Conservation (phyloP, 306 rosid species). For the Mucuna pruriens region DNA sequence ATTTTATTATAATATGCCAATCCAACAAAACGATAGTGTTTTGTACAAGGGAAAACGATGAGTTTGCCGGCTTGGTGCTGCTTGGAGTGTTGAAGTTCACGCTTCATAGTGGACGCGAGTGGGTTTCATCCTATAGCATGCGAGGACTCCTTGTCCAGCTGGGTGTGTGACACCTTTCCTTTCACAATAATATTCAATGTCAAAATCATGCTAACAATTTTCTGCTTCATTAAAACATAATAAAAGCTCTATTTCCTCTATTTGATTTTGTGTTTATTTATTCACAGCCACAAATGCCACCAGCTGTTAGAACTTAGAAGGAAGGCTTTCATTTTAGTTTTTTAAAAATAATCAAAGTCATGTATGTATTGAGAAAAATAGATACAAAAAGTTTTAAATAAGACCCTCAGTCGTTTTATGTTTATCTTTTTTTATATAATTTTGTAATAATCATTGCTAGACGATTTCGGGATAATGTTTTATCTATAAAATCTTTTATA, state of each 20-base stretch:
- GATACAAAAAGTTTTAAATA: neutral
- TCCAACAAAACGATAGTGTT: too few species aligned
- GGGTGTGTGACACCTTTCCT: conserved; percentile 2
- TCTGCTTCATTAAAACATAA: neutral
- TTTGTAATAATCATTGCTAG: neutral
- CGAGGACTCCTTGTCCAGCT: neutral
- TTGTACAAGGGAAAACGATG: neutral
- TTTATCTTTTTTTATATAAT: neutral
- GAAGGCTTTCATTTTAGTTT: neutral
- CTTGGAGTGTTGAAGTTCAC: neutral
- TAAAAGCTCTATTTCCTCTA: neutral
- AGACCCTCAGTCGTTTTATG: neutral
- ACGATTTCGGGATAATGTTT: neutral
- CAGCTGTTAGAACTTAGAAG: neutral
- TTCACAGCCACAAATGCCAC: neutral
- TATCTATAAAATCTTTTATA: neutral
- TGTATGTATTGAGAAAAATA: neutral
- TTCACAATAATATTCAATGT: neutral
- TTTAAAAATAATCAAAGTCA: neutral
- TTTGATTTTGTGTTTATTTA: neutral
- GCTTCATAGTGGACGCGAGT: neutral
- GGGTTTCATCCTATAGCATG: neutral
- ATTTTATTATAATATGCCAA: too few species aligned
- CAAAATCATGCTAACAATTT: neutral
- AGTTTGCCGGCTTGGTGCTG: neutral